Evolutionary conservation across 2,329 filamentous ascomycete genomes (phyloP), one percentile per base, ranked within the genome.

Genomic region (Pseudogymnoascus sp.): DNA sequence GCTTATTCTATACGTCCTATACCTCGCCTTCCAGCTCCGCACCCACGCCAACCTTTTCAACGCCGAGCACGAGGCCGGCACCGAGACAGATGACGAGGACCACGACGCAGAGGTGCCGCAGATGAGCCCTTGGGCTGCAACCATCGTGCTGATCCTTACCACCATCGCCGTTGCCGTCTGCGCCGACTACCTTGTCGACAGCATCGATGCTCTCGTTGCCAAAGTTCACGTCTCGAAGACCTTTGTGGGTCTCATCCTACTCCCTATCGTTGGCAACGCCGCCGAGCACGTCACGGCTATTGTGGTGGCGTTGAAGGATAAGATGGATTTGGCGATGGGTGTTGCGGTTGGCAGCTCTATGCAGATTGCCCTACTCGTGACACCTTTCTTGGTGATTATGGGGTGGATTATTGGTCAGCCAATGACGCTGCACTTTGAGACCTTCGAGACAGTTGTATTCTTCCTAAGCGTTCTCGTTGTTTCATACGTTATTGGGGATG

Each of bases 241-340:
- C 1, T 92, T 92, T 69, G 91, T 92, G 69, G 89, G 89, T 78
- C 78, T 92, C 59, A 90, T 92, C 60, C 77, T 92, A 18, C 88
- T 92, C 59, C 89, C 89, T 2, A 91, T 92, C 67, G 89, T 92
- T 33, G 89, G 89, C 47, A 92, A 92, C 69, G 89, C 89, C 1
- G 89, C 89, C 2, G 89, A 92, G 74, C 89, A 92, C 70, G 89
- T 92, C 40, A 92, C 90, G 1, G 90, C 90, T 16, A 87, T 91
- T 16, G 87, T 92, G 31, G 89, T 92, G 25, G 89, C 90, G 0
- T 79, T 86, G 66, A 84, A 90, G 74, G 84, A 92, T 76, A 92
- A 88, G 78, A 88, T 88, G 85, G 84, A 87, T 70, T 76, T 87
- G 61, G 86, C 90, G 31, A 90, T 93, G 78, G 88, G 88, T 44